Evolutionary conservation across 2,329 filamentous ascomycete genomes (phyloP).

Genomic region (Neopestalotiopsis sp.): DNA sequence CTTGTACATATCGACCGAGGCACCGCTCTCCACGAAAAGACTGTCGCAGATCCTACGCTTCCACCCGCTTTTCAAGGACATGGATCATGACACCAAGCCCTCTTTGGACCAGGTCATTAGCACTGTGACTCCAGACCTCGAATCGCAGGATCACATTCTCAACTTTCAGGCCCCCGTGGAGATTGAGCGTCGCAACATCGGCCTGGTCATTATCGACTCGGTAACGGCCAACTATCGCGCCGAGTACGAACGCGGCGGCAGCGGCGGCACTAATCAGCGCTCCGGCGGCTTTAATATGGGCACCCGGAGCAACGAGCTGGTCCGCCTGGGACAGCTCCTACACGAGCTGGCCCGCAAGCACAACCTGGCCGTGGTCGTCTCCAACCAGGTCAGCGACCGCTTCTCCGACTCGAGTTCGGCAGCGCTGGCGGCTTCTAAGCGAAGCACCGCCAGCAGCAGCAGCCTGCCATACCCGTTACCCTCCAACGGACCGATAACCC

Average conservation of each 20-base stretch:
- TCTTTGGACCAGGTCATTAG: constrained; percentile 79
- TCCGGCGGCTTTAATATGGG: constrained; percentile 66
- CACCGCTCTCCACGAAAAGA: constrained; percentile 79
- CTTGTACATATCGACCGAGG: constrained; percentile 94
- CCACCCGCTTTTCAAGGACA: constrained; percentile 62
- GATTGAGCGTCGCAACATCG: constrained; percentile 75
- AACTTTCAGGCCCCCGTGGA: constrained; percentile 90
- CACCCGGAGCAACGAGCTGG: constrained; percentile 76
- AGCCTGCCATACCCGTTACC: constrained; percentile 18
- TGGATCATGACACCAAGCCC: constrained; percentile 45
- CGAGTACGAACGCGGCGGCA: constrained; percentile 72
- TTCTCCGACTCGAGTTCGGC: constrained; percentile 50
- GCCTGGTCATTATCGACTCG: constrained; percentile 86
- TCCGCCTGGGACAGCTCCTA: constrained; percentile 76
- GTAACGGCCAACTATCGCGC: constrained; percentile 95
- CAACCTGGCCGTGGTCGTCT: constrained; percentile 83
- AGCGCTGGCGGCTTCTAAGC: constrained; percentile 24
- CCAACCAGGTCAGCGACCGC: constrained; percentile 94
- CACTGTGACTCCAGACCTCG: constrained; percentile 85
- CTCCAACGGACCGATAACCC: constrained; percentile 25
- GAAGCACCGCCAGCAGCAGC: constrained; percentile 13
- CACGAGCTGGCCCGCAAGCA: constrained; percentile 76
- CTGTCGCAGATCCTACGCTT: constrained; percentile 77
- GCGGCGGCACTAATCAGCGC: constrained; percentile 32
- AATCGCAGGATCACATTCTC: constrained; percentile 94